These are phyloP conservation scores for Vitis hybrid DNA, from an alignment of 177 flowering plant species.

Conservation along the genomic window DNA sequence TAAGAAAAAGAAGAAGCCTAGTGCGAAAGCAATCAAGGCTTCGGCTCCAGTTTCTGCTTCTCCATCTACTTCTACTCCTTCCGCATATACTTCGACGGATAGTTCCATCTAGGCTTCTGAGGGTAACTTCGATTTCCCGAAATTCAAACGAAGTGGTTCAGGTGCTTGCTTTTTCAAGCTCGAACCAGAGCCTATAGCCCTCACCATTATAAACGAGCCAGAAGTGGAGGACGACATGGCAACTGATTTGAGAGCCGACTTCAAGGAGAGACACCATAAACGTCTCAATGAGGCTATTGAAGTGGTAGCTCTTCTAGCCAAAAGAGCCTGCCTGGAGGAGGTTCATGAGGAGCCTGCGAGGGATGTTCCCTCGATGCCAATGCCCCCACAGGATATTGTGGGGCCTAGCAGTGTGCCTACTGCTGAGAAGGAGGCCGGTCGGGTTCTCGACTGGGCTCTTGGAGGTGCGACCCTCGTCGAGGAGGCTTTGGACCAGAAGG, in stretches of 20 bases:
- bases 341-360: accelerated
- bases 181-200: too few species aligned
- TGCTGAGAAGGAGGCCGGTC: too few species aligned
- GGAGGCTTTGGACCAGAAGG: accelerated
- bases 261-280: accelerated
- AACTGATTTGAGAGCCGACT: accelerated
- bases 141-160: too few species aligned
- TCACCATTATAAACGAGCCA: accelerated
- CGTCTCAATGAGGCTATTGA: too few species aligned
- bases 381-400: accelerated
- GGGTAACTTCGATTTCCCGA: too few species aligned
- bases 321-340: too few species aligned
- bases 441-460: accelerated
- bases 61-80: accelerated
- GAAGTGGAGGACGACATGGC: too few species aligned
- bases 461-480: accelerated
- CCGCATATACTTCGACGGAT: accelerated
- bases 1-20: too few species aligned
- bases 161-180: too few species aligned
- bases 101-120: accelerated
- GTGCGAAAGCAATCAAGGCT: too few species aligned
- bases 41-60: accelerated
- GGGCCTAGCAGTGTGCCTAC: too few species aligned
- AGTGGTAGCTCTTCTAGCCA: too few species aligned
- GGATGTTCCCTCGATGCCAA: accelerated